Conservation (phyloP, 2,329 filamentous ascomycete genomes). For the Rugonectria rugulosa region DNA sequence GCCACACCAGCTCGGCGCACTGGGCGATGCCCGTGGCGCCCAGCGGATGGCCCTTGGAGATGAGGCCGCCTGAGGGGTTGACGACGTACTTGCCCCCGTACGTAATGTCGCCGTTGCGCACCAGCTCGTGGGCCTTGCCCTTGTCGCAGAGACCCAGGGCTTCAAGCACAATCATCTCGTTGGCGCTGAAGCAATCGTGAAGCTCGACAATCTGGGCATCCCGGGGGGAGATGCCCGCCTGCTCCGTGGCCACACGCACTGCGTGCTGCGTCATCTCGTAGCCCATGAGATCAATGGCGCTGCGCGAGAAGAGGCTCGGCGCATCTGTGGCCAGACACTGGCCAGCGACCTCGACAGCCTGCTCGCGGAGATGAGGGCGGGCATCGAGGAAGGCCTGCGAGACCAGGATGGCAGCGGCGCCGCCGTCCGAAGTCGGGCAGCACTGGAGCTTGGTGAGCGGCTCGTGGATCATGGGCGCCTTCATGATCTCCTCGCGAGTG, state of each 20-base stretch:
- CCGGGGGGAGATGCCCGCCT: conserved; percentile 72
- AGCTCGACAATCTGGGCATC: conserved; percentile 89
- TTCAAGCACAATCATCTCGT: conserved; percentile 91
- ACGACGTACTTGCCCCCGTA: conserved; percentile 86
- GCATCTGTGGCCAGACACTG: conserved; percentile 88
- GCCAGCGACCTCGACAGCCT: conserved; percentile 89
- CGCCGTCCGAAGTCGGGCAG: conserved; percentile 94
- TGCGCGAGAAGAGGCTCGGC: conserved; percentile 78
- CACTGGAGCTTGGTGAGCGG: conserved; percentile 98
- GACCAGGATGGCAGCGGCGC: conserved; percentile 86
- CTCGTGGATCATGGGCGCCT: conserved; percentile 78
- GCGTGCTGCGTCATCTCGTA: conserved; percentile 84
- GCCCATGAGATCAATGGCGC: conserved; percentile 87
- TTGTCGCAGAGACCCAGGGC: conserved; percentile 79
- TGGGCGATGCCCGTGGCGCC: conserved; percentile 95
- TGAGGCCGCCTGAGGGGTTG: conserved; percentile 93
- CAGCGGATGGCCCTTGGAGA: conserved; percentile 94
- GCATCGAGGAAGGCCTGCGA: conserved; percentile 88
- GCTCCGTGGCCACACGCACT: conserved; percentile 71
- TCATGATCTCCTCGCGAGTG: conserved; percentile 81
- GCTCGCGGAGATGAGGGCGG: conserved; percentile 79
- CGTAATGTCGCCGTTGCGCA: conserved; percentile 86
- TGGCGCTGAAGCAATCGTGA: conserved; percentile 96
- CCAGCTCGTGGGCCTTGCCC: conserved; percentile 91
- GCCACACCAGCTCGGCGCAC: conserved; percentile 95